Evolutionary conservation across 164 flowering plant species (phyloP).

Genomic region (Nymphaea thermarum): DNA sequence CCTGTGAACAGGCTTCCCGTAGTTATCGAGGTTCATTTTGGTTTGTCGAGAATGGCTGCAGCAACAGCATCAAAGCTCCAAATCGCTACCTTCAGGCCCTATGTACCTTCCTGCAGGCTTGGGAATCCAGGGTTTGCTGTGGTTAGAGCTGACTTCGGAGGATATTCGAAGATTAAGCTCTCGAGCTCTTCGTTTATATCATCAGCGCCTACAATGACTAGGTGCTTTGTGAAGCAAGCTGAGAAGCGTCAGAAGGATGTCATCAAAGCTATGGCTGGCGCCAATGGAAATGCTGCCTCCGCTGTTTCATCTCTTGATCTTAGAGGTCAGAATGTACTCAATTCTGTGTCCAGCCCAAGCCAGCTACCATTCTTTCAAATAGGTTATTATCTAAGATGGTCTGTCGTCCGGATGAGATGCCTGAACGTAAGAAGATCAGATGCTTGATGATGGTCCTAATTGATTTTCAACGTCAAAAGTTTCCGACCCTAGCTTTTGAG

Average conservation of each 20-base stretch:
- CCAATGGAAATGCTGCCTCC: slow-evolving; percentile 29
- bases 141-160: slow-evolving; percentile 7
- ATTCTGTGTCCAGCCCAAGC: too few relatives aligned
- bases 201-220: slow-evolving; percentile 21
- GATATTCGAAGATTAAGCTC: slow-evolving; percentile 25
- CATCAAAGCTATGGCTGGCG: slow-evolving; percentile 55
- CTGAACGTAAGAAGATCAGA: neutral
- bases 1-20: too few relatives aligned
- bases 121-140: slow-evolving; percentile 5
- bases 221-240: slow-evolving; percentile 22
- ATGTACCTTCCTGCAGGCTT: slow-evolving; percentile 25
- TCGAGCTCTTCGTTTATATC: slow-evolving; percentile 32
- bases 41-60: slow-evolving; percentile 33
- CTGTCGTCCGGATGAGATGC: neutral
- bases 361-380: neutral
- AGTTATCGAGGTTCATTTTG: too few relatives aligned
- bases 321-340: slow-evolving; percentile 33
- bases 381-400: neutral
- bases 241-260: slow-evolving; percentile 18
- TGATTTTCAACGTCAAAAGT: neutral
- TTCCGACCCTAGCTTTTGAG: too few relatives aligned
- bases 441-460: neutral
- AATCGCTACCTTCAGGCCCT: slow-evolving; percentile 35
- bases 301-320: slow-evolving; percentile 70
- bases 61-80: slow-evolving; percentile 45